phyloP scores from a whole-genome alignment of 768 basidiomycete species.

The Naganishia vaughanmartiniae region DNA sequence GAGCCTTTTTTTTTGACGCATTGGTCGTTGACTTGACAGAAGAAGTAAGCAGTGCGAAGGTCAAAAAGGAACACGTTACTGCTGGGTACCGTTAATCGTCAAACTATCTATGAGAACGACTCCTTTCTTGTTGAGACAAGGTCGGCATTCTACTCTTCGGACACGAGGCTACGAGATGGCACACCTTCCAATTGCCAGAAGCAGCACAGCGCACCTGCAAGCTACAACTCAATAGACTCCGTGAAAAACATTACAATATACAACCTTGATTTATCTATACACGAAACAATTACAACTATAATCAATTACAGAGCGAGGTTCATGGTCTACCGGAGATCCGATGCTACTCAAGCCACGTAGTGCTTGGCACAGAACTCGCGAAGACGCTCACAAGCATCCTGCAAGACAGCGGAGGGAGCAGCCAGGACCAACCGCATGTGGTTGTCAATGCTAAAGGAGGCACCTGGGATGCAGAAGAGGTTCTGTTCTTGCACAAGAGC shows the following conservation, averaged over 20 bases:
- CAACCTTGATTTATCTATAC: background rate
- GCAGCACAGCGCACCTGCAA: no score
- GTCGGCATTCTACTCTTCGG: no score
- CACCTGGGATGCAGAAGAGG: slow-evolving; percentile 47
- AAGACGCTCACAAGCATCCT: slow-evolving; percentile 43
- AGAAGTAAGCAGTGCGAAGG: no score
- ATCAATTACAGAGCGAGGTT: background rate
- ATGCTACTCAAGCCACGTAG: slow-evolving; percentile 25
- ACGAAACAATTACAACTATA: background rate
- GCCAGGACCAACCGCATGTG: slow-evolving; percentile 47
- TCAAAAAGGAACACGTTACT: no score
- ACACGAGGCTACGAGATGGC: no score
- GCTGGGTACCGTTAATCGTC: no score
- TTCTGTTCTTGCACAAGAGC: slow-evolving; percentile 46
- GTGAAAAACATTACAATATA: background rate
- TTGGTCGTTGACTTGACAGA: no score
- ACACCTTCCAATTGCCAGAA: no score
- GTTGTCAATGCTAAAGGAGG: slow-evolving; percentile 44
- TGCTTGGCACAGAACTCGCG: slow-evolving; percentile 40
- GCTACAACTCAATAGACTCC: no score
- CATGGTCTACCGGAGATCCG: background rate
- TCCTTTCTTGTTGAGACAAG: no score
- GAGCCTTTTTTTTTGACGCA: no score
- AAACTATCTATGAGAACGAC: no score
- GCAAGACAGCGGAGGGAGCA: slow-evolving; percentile 41